phyloP scores from a whole-genome alignment of 2,329 filamentous ascomycete genomes.

The Paraphaeosphaeria sporulosa region DNA sequence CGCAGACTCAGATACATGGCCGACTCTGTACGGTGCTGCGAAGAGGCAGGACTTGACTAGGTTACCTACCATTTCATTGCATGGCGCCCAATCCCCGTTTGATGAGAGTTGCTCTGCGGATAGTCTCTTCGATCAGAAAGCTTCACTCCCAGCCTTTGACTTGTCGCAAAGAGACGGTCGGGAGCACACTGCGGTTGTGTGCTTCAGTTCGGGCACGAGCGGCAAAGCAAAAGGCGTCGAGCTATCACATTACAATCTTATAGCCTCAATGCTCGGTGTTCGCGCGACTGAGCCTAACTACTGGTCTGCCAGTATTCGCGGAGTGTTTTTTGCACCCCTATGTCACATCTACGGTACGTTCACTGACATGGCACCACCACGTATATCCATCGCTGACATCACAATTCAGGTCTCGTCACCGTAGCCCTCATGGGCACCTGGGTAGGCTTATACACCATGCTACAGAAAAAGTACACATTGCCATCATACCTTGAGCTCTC shows the following conservation, averaged over 20 bases:
- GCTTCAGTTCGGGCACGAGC: slow-evolving; percentile 34
- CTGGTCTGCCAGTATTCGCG: slow-evolving; percentile 18
- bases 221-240: slow-evolving; percentile 33
- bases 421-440: slow-evolving; percentile 25
- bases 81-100: slow-evolving; percentile 14
- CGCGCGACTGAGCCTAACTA: slow-evolving; percentile 24
- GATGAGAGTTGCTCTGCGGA: slow-evolving; percentile 12
- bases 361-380: not conserved
- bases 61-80: slow-evolving; percentile 18
- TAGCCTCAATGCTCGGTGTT: slow-evolving; percentile 23
- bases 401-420: slow-evolving; percentile 18
- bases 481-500: slow-evolving; percentile 20
- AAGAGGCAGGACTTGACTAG: not conserved
- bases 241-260: slow-evolving; percentile 29
- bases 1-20: slow-evolving; percentile 22
- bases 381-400: not conserved
- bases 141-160: slow-evolving; percentile 24
- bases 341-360: slow-evolving; percentile 28
- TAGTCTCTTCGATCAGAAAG: slow-evolving; percentile 14
- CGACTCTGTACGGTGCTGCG: slow-evolving; percentile 15
- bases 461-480: slow-evolving; percentile 25
- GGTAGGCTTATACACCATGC: slow-evolving; percentile 24
- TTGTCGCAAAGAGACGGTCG: slow-evolving; percentile 24
- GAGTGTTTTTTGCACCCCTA: slow-evolving; percentile 33
- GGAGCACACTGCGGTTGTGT: slow-evolving; percentile 26